These are phyloP conservation scores for Suillus decipiens DNA, from an alignment of 768 basidiomycete genomes.

Conservation along the genomic window DNA sequence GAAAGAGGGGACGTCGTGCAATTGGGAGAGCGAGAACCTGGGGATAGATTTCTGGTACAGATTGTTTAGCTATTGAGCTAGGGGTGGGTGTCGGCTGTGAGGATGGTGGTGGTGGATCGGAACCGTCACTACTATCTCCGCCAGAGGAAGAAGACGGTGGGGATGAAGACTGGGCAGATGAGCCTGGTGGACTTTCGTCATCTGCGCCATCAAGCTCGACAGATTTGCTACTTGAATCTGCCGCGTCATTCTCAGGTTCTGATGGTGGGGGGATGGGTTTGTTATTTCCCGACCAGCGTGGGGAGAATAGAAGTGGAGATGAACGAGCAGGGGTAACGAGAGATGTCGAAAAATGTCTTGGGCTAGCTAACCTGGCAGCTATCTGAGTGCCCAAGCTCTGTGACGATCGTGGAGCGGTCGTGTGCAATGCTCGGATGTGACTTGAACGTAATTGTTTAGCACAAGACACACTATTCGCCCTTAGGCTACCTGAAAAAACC, in stretches of 20 bases:
- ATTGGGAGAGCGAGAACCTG: constrained; percentile 95
- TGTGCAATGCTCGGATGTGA: constrained; percentile 14
- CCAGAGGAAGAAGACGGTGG: constrained; percentile 43
- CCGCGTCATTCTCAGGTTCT: constrained; percentile 26
- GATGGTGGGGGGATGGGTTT: constrained; percentile 28
- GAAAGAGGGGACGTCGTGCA: constrained; percentile 92
- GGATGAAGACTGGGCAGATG: constrained; percentile 34
- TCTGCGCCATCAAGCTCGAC: constrained; percentile 27
- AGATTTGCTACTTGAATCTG: constrained; percentile 24
- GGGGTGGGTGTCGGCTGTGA: constrained; percentile 38
- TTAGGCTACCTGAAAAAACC: constrained; percentile 24
- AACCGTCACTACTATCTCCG: constrained; percentile 38
- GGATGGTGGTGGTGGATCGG: constrained; percentile 42
- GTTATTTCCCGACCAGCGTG: constrained; percentile 44
- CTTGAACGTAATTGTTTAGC: constrained; percentile 17
- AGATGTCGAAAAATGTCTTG: constrained; percentile 32
- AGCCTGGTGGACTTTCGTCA: constrained; percentile 34
- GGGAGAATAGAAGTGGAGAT: constrained; percentile 33
- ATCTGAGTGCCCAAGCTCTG: constrained; percentile 10
- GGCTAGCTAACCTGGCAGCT: constrained; percentile 13
- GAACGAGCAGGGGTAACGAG: constrained; percentile 25
- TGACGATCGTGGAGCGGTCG: constrained; percentile 16
- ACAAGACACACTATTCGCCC: constrained; percentile 16
- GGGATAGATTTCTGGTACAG: constrained; percentile 89
- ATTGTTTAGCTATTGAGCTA: constrained; percentile 77